A percentile compares a stretch with the other conserved stretches of the same genome.
These are phyloP conservation scores for Neohortaea acidophila DNA, from an alignment of 495 filamentous ascomycete species.

Conservation along the genomic window DNA sequence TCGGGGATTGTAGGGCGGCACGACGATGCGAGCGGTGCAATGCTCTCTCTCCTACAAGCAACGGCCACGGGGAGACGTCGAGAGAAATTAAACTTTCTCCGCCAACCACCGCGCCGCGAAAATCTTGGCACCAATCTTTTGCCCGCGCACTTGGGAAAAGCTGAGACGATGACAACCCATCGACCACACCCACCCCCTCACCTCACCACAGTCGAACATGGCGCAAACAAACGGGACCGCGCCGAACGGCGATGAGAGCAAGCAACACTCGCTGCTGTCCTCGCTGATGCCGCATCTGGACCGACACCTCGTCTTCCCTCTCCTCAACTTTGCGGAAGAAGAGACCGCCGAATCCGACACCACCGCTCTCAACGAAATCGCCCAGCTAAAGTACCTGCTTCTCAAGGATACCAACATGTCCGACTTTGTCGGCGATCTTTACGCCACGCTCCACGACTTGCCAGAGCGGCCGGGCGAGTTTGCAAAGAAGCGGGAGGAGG, in stretches of 20 bases:
- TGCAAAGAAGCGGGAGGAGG: constrained; percentile 71
- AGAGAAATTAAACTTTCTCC: no score
- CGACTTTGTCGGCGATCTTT: constrained; percentile 82
- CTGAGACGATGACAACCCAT: no score
- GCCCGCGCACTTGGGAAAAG: no score
- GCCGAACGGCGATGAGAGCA: no score
- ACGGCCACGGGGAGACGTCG: no score
- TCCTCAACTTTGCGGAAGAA: constrained; percentile 63
- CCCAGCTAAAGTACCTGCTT: constrained; percentile 73
- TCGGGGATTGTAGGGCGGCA: neutral
- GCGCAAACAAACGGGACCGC: no score
- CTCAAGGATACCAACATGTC: constrained; percentile 96
- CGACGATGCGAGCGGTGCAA: no score
- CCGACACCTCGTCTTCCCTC: constrained; percentile 85
- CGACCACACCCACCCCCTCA: no score
- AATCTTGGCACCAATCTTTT: no score
- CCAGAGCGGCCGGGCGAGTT: constrained; percentile 71
- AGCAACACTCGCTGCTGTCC: constrained; percentile 67
- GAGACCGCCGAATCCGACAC: constrained; percentile 43
- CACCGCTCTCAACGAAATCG: constrained; percentile 43
- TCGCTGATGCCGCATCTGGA: constrained; percentile 87
- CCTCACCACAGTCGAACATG: no score
- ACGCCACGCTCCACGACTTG: constrained; percentile 69
- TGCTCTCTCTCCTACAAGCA: no score
- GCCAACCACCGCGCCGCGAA: no score